A percentile compares a stretch with the other conserved stretches of the same genome.
phyloP scores from a whole-genome alignment of 1,284 basidiomycete genomes.

The Sparassis latifolia region DNA sequence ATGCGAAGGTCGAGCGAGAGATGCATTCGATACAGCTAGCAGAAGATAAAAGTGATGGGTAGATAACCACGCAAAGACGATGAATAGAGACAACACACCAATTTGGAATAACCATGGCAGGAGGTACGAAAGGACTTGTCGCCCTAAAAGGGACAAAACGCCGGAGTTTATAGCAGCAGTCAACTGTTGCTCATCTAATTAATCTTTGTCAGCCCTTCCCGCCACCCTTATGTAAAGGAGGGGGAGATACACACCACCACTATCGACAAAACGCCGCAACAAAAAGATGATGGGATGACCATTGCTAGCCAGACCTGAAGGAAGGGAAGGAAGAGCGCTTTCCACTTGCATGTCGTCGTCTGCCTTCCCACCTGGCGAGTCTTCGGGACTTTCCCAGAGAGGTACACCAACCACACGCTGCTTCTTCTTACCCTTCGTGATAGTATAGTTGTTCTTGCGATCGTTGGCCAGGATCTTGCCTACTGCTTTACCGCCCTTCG shows the following conservation, averaged over 20 bases:
- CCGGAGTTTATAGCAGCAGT: conserved; percentile 32
- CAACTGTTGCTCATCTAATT: conserved; percentile 34
- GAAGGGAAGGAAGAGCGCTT: conserved; percentile 7
- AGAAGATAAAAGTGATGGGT: too few relatives aligned
- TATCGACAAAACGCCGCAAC: conserved; percentile 29
- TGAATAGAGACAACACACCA: background rate
- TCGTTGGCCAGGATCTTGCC: conserved; percentile 35
- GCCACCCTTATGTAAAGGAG: background rate
- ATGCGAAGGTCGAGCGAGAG: conserved; percentile 3
- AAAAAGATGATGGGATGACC: conserved; percentile 10
- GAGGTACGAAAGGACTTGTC: conserved; percentile 6
- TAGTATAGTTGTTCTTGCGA: conserved; percentile 21
- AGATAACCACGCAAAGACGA: too few relatives aligned
- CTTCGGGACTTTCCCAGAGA: conserved; percentile 11
- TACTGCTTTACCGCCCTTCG: conserved; percentile 35
- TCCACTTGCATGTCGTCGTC: conserved; percentile 12
- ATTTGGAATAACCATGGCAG: conserved; percentile 21
- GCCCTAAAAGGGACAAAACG: conserved; percentile 9
- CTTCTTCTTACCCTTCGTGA: conserved; percentile 28
- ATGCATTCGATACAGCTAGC: background rate
- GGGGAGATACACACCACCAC: conserved; percentile 29
- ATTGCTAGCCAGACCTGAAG: conserved; percentile 3
- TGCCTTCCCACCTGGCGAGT: conserved; percentile 5
- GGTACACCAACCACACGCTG: conserved; percentile 32
- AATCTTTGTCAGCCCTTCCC: too few relatives aligned